Conservation (phyloP, 176 grass and related monocot species). For the Chloris gayana region DNA sequence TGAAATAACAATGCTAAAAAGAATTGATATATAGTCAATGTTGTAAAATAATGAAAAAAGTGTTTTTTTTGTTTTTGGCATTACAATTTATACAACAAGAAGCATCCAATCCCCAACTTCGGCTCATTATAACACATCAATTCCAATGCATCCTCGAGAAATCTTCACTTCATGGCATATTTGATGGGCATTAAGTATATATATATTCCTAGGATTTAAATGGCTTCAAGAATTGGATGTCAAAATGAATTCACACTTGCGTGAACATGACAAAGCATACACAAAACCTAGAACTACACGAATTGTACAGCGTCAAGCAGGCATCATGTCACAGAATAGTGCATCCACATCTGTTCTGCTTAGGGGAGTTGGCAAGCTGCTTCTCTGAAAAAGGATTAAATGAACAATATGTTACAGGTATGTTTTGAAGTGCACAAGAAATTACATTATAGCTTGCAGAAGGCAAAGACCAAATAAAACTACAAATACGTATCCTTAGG, state of each 20-base stretch:
- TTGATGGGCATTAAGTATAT: constrained; percentile 5
- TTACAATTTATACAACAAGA: constrained; percentile 66
- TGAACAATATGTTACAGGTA: constrained; percentile 22
- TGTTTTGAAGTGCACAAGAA: background rate
- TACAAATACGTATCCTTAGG: background rate
- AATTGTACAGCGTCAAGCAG: constrained; percentile 33
- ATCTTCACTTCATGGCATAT: constrained; percentile 28
- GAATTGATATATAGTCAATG: constrained; percentile 48
- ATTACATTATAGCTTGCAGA: background rate
- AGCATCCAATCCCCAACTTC: constrained; percentile 43
- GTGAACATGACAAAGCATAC: constrained; percentile 34
- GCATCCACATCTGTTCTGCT: constrained; percentile 79
- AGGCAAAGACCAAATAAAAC: background rate
- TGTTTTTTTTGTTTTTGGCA: constrained; percentile 4
- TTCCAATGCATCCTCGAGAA: constrained; percentile 24
- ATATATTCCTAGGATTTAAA: constrained; percentile 25
- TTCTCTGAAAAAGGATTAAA: constrained; percentile 57
- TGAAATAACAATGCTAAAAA: constrained; percentile 43
- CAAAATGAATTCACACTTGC: constrained; percentile 57
- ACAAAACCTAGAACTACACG: constrained; percentile 46
- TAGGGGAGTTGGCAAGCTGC: constrained; percentile 50
- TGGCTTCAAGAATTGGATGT: constrained; percentile 50
- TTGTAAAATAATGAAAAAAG: background rate
- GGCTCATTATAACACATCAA: constrained; percentile 30
- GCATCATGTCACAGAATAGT: constrained; percentile 61